A percentile compares a stretch with the other conserved stretches of the same genome.
Conservation (phyloP, 108 stramenopile species). For the Fragilaria radians region DNA sequence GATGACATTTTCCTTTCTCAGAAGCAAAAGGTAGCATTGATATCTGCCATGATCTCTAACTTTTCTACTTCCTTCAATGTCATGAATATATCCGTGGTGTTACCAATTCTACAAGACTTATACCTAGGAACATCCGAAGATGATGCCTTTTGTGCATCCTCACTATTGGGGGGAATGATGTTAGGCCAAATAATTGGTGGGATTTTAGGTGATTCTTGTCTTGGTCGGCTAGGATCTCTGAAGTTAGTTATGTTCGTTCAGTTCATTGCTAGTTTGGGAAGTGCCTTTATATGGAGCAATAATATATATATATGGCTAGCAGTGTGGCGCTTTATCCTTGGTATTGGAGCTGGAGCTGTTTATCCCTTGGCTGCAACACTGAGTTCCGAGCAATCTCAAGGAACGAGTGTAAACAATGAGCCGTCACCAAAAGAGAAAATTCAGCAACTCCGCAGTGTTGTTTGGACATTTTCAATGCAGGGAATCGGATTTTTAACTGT, state of each 20-base stretch:
- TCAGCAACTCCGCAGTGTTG: constrained; percentile 18
- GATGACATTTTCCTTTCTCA: not conserved
- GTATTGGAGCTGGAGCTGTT: constrained; percentile 61
- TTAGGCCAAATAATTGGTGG: constrained; percentile 50
- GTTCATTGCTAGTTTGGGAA: constrained; percentile 29
- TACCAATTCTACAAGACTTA: constrained; percentile 32
- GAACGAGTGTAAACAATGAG: not conserved
- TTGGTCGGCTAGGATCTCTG: constrained; percentile 49
- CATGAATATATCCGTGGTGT: constrained; percentile 37
- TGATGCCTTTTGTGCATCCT: constrained; percentile 32
- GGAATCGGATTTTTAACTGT: constrained; percentile 49
- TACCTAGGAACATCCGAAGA: constrained; percentile 20
- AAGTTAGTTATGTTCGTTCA: constrained; percentile 41
- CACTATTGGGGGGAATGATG: constrained; percentile 62
- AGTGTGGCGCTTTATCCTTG: constrained; percentile 52
- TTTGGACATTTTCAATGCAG: constrained; percentile 57
- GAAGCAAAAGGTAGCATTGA: constrained; percentile 24
- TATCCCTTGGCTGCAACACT: constrained; percentile 65
- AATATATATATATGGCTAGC: constrained; percentile 9
- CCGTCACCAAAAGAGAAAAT: constrained; percentile 1
- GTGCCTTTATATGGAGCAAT: not conserved
- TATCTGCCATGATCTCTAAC: constrained; percentile 52
- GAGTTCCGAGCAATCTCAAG: constrained; percentile 27
- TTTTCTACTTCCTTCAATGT: constrained; percentile 55
- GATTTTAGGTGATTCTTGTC: constrained; percentile 36